Evolutionary conservation across 1,139 yeast genomes (phyloP).

Genomic region (Maudiozyma humilis): DNA sequence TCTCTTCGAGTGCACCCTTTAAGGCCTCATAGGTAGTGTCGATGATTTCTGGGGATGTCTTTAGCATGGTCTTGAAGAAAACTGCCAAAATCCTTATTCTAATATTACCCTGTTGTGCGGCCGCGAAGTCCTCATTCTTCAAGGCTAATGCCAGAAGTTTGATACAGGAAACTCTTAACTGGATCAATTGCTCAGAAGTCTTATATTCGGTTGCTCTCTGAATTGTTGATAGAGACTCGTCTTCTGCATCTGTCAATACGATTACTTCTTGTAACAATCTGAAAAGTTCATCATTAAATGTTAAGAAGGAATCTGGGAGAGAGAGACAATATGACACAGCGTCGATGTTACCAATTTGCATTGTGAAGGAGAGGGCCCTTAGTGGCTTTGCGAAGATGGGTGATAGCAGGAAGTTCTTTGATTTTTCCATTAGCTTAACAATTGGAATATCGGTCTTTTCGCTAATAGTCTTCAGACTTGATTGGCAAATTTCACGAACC

Average conservation of each 20-base stretch:
- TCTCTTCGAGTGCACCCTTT: constrained; percentile 73
- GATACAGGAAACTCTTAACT: constrained; percentile 83
- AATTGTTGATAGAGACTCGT: constrained; percentile 83
- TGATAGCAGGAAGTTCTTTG: constrained; percentile 70
- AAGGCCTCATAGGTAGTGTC: constrained; percentile 90
- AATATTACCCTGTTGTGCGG: constrained; percentile 73
- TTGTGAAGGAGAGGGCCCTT: constrained; percentile 93
- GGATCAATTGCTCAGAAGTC: constrained; percentile 79
- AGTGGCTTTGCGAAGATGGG: constrained; percentile 96
- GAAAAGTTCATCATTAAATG: constrained; percentile 81
- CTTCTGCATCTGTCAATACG: constrained; percentile 95
- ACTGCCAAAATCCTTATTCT: constrained; percentile 84
- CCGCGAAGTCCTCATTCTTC: constrained; percentile 68
- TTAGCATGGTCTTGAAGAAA: constrained; percentile 86
- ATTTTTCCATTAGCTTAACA: constrained; percentile 70
- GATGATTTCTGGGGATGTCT: constrained; percentile 77
- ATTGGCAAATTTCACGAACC: constrained; percentile 77
- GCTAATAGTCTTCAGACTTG: constrained; percentile 58
- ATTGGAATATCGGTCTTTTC: constrained; percentile 63
- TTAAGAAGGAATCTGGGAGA: constrained; percentile 70
- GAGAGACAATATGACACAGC: constrained; percentile 87
- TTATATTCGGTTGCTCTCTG: constrained; percentile 79
- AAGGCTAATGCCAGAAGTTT: constrained; percentile 74
- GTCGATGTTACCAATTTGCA: constrained; percentile 97
- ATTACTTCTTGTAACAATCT: constrained; percentile 81